phyloP scores from a whole-genome alignment of 208 protist species.

The Leishmania tropica region DNA sequence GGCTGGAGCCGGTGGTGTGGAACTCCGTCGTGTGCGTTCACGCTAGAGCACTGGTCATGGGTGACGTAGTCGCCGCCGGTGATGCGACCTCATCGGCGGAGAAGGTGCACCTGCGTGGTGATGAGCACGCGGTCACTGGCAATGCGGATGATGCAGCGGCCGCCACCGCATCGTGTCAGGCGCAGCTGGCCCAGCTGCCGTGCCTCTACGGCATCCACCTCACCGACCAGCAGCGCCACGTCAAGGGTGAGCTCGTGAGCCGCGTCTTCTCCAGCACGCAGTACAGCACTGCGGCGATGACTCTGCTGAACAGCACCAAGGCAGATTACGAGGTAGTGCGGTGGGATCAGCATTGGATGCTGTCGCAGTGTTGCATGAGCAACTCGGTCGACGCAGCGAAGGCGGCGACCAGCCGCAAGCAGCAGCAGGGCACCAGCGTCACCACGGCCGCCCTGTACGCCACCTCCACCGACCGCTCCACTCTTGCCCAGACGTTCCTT shows the following conservation, averaged over 20 bases:
- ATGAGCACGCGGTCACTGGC: conserved; percentile 10
- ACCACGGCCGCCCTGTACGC: conserved; percentile 28
- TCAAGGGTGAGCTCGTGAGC: conserved; percentile 71
- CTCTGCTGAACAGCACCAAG: conserved; percentile 45
- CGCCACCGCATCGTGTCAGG: not conserved
- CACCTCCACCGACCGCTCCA: conserved; percentile 66
- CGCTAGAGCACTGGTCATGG: conserved; percentile 72
- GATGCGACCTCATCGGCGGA: not conserved
- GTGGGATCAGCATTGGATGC: conserved; percentile 51
- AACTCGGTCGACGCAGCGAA: not conserved
- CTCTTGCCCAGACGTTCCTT: conserved; percentile 84
- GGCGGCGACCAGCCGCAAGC: not conserved
- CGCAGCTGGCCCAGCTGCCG: conserved; percentile 14
- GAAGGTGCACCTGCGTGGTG: not conserved
- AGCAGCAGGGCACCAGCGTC: not conserved
- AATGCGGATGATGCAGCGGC: conserved; percentile 4
- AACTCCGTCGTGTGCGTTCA: conserved; percentile 60
- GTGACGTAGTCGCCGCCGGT: conserved; percentile 48
- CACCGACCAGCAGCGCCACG: conserved; percentile 86
- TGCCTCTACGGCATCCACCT: conserved; percentile 64
- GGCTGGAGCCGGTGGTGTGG: conserved; percentile 73
- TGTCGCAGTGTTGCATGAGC: conserved; percentile 5
- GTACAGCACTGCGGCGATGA: conserved; percentile 44
- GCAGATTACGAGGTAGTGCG: conserved; percentile 65
- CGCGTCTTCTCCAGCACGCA: conserved; percentile 61